Conservation (phyloP, 2,329 filamentous ascomycete species). For the Diaporthe vaccinii region DNA sequence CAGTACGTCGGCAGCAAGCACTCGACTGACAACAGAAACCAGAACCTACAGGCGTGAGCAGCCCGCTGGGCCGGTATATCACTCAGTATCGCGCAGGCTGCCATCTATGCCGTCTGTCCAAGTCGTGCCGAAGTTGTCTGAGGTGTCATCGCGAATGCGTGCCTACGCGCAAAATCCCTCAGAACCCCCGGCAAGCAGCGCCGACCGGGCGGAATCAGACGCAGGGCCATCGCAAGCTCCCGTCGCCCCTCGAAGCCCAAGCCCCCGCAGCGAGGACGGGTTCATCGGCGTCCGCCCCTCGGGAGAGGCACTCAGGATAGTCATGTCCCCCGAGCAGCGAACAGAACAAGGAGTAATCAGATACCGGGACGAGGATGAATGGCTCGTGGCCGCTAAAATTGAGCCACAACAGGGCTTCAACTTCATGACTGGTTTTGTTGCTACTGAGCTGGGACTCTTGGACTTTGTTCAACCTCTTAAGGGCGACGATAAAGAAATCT, state of each 20-base stretch:
- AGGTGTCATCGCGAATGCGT: background rate
- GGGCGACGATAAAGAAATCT: background rate
- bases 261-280: background rate
- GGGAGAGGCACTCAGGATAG: background rate
- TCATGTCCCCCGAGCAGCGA: background rate
- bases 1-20: background rate
- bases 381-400: background rate
- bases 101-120: background rate
- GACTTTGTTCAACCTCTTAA: background rate
- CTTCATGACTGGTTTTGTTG: background rate
- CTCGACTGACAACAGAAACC: background rate
- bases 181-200: background rate
- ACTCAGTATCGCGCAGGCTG: too few relatives aligned
- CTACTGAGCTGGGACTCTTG: conserved; percentile 2
- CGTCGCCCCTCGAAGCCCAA: background rate
- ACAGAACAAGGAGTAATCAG: background rate
- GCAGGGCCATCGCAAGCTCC: background rate
- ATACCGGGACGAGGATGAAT: background rate
- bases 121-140: background rate
- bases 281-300: background rate
- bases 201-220: too few relatives aligned
- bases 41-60: background rate
- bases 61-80: too few relatives aligned
- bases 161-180: too few relatives aligned
- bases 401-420: conserved; percentile 15